Base-by-base conservation (phyloP, 2,329 filamentous ascomycete genomes). In the Aspergillus candidus region DNA sequence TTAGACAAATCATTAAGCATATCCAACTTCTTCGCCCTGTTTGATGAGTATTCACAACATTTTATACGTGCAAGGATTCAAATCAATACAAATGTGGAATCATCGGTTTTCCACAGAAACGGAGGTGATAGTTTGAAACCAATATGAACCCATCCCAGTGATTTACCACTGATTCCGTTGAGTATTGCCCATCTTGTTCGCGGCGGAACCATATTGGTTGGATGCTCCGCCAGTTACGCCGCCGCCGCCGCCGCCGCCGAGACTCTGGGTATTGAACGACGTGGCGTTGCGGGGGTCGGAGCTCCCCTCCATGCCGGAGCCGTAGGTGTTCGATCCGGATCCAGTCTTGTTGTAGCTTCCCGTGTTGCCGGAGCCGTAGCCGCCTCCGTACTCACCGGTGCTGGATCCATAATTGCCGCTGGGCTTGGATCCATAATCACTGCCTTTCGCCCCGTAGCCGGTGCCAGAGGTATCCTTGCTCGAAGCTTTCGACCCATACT, bases 401-500 rank as follows among this genome's bases (percentile, higher is more conserved):
- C 14, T 17, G 31, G 38, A 43, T 15, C 46, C 41, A 27, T 46
- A 44, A 17, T 18, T 44, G 11, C 27, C 32, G 32, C 14, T 7
- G 12, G 22, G 22, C 22, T 27, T 27, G 22, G 22, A 27, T 27
- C 22, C 22, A 27, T 27, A 27, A 7, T 27, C 22, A 27, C 22
- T 10, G 22, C 22, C 22, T 15, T 6, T 6, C 11, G 32, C 32
- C 17, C 43, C 40, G 7, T 38, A 33, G 17, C 43, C 40, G 30
- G 46, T 32, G 13, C 22, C 29, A 32, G 43, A 35, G 11, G 38
- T 41, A 22, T 51, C 48, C 15, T 33, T 38, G 27, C 38, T 36
- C 15, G 40, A 27, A 48, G 38, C 61, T 50, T 44, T 69, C 63
- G 22, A 60, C 61, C 66, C 65, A 22, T 61, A 59, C 10, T 63